Conservation (phyloP, 2,329 filamentous ascomycete species). For the Monosporascus cannonballus region DNA sequence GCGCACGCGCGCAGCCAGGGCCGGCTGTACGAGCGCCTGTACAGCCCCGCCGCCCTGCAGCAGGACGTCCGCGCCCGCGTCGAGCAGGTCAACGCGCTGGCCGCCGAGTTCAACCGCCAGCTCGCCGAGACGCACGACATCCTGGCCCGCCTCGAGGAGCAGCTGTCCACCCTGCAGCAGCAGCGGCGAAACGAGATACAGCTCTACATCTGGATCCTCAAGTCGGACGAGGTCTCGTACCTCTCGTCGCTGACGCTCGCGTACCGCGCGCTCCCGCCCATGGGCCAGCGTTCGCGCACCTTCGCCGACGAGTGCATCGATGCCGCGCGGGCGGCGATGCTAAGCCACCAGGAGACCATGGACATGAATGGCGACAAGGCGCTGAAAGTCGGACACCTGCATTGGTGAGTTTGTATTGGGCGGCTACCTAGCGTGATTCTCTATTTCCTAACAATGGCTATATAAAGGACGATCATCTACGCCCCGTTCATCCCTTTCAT, state of each 20-base stretch:
- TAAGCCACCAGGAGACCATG: constrained; percentile 35
- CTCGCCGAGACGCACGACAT: constrained; percentile 21
- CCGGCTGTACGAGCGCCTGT: constrained; percentile 49
- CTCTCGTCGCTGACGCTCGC: constrained; percentile 35
- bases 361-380: constrained; percentile 29
- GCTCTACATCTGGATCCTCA: constrained; percentile 28
- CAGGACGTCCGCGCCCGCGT: constrained; percentile 27
- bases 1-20: constrained; percentile 48
- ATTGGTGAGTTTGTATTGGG: constrained; percentile 30
- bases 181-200: neutral
- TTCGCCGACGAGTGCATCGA: constrained; percentile 37
- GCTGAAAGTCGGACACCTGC: constrained; percentile 36
- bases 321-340: constrained; percentile 34
- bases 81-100: constrained; percentile 26
- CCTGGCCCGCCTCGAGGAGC: constrained; percentile 15
- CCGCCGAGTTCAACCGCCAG: constrained; percentile 26
- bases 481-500: constrained; percentile 49
- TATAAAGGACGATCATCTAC: constrained; percentile 37
- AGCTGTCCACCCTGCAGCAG: neutral
- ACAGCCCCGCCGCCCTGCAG: constrained; percentile 35
- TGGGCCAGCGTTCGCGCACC: constrained; percentile 20
- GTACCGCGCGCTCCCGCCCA: constrained; percentile 34
- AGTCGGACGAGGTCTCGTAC: constrained; percentile 36
- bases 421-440: no score
- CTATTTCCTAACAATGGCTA: no score